Evolutionary conservation across 257 asterid genomes (phyloP), one percentile per base, ranked within the genome.

Genomic region (Lycium ferocissimum): DNA sequence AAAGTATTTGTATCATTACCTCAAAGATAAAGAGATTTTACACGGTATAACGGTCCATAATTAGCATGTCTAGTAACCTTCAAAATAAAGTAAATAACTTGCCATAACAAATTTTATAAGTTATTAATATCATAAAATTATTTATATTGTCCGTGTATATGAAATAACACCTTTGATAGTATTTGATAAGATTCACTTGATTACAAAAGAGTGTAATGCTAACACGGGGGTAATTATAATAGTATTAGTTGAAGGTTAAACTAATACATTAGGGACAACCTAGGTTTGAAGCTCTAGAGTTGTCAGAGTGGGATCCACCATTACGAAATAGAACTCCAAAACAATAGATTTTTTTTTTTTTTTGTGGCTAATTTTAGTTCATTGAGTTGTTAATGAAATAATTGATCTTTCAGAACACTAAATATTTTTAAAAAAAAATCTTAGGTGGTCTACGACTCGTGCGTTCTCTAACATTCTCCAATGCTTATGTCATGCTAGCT

Each of bases 201-300:
- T 65, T 43, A 65, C 72, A 65, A 65, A 65, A 65, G 72, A 65
- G 72, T 65, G 56, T 40, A 17, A 12, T 40, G 56, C 40, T 70
- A 17, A 70, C 54, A 38, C 54, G 79, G 15, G 79, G 37, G 49
- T 67, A 12, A 38, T 70, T 70, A 38, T 40, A 70, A 70, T 70
- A 26, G 33, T 26, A 70, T 40, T 38, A 40, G 18, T 20, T 37
- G 26, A 70, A 15, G 53, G 9, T 15, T 70, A 37, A 70, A 70
- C 38, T 40, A 70, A 40, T 70, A 9, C 33, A 17, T 11, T 35
- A 14, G 9, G 43, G 18, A 66, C 47, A 13, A 14, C 47, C 33
- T 70, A 7, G 54, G 78, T 38, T 38, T 70, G 18, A 15, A 56
- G 61, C n/a, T 56, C 61, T 4, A 70, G 78, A 70, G 33, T 3